Percentiles rank a stretch among this genome's conserved stretches.
phyloP scores from a whole-genome alignment of 257 asterid genomes.

The Nicotiana tomentosiformis region DNA sequence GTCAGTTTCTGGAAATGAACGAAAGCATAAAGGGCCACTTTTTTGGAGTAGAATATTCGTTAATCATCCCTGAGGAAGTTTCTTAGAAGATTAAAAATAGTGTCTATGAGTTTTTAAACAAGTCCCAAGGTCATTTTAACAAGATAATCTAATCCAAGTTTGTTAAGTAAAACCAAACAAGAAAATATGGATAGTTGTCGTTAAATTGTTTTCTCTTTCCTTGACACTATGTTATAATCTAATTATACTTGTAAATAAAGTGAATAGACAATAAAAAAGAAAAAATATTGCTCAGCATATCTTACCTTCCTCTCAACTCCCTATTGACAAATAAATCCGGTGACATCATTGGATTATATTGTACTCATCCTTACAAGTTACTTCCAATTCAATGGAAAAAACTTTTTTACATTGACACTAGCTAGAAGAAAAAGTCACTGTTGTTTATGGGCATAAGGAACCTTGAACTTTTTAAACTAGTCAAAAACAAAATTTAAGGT shows the following conservation, averaged over 20 bases:
- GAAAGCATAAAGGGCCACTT: neutral
- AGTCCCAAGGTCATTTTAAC: neutral
- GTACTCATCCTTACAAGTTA: neutral
- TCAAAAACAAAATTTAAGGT: neutral
- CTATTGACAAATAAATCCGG: slow-evolving; percentile 2
- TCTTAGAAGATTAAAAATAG: neutral
- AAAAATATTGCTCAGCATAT: slow-evolving; percentile 4
- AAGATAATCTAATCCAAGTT: neutral
- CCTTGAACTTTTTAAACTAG: neutral
- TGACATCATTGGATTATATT: slow-evolving; percentile 2
- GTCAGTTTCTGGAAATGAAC: neutral
- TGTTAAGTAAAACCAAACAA: neutral
- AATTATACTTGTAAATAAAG: neutral
- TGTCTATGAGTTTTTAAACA: neutral
- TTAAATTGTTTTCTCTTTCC: neutral
- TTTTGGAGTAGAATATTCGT: neutral
- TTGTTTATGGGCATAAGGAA: slow-evolving; percentile 10
- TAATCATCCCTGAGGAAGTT: neutral
- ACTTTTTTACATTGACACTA: neutral
- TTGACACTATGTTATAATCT: neutral
- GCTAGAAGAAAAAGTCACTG: neutral
- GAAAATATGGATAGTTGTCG: neutral
- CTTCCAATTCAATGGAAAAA: neutral
- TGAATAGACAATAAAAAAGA: neutral
- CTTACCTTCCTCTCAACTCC: slow-evolving; percentile 16